Evolutionary conservation across 345 rosid genomes (phyloP).

Genomic region (Draba incana): DNA sequence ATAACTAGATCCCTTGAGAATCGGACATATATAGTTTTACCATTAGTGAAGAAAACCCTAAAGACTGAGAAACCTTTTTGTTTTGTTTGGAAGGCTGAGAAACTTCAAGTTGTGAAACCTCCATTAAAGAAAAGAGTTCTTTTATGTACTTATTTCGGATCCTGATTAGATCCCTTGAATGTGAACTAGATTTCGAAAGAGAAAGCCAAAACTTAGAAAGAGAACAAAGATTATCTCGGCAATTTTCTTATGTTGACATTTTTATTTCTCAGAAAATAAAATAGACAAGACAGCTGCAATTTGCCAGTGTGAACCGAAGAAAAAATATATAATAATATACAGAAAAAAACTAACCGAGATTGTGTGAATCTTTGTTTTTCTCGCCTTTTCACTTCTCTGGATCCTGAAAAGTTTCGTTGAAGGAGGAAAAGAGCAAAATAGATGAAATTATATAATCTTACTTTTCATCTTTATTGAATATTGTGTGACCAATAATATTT

Average conservation of each 20-base stretch:
- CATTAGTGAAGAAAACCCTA: not conserved
- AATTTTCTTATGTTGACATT: no score
- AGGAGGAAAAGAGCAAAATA: not conserved
- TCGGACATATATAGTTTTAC: constrained; percentile 5
- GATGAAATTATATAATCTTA: not conserved
- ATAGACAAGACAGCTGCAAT: constrained; percentile 19
- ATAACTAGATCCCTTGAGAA: constrained; percentile 27
- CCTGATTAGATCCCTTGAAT: not conserved
- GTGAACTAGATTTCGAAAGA: not conserved
- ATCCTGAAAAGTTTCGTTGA: not conserved
- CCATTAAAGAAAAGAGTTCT: no score
- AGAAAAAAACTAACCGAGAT: constrained; percentile 14
- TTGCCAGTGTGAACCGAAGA: not conserved
- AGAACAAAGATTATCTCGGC: not conserved
- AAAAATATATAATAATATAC: not conserved
- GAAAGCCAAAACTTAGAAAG: not conserved
- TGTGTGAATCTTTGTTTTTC: constrained; percentile 9
- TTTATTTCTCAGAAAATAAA: no score
- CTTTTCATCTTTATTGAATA: no score
- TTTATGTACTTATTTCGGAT: not conserved
- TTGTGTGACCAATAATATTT: no score
- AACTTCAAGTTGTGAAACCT: no score
- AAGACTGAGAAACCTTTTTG: not conserved
- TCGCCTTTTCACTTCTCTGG: not conserved
- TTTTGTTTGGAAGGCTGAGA: not conserved